Percentiles rank a stretch among this genome's conserved stretches.
phyloP scores from a whole-genome alignment of 148 eudicot species.

The Euryodendron excelsum region DNA sequence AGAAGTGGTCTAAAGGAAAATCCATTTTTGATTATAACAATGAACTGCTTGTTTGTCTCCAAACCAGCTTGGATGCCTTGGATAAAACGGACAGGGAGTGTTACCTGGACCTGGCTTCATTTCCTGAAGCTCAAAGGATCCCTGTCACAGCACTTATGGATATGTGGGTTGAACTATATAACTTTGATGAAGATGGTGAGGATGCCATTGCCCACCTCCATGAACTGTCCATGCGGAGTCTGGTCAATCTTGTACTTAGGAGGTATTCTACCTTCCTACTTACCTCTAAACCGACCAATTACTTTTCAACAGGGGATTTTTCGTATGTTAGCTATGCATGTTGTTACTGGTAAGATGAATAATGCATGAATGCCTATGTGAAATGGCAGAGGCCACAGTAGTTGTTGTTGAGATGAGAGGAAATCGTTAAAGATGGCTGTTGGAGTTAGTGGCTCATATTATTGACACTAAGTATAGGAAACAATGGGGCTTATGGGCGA shows the following conservation, averaged over 20 bases:
- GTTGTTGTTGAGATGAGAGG: background rate
- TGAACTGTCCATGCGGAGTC: constrained; percentile 21
- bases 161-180: constrained; percentile 31
- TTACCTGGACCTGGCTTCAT: constrained; percentile 29
- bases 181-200: constrained; percentile 22
- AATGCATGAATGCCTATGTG: background rate
- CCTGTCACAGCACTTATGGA: constrained; percentile 24
- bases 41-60: constrained; percentile 14
- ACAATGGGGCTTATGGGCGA: no score
- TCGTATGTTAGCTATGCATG: background rate
- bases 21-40: constrained; percentile 16
- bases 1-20: constrained; percentile 17
- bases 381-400: background rate
- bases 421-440: background rate
- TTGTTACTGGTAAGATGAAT: background rate
- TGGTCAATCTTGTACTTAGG: constrained; percentile 20
- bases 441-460: no score
- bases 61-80: constrained; percentile 24
- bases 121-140: constrained; percentile 34
- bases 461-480: no score
- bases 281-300: background rate
- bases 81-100: constrained; percentile 16
- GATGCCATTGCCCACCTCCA: constrained; percentile 9
- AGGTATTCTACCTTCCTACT: constrained; percentile 14
- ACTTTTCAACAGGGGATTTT: background rate